Base-by-base conservation (phyloP, 345 rosid genomes). In the Hypericum androsaemum region DNA sequence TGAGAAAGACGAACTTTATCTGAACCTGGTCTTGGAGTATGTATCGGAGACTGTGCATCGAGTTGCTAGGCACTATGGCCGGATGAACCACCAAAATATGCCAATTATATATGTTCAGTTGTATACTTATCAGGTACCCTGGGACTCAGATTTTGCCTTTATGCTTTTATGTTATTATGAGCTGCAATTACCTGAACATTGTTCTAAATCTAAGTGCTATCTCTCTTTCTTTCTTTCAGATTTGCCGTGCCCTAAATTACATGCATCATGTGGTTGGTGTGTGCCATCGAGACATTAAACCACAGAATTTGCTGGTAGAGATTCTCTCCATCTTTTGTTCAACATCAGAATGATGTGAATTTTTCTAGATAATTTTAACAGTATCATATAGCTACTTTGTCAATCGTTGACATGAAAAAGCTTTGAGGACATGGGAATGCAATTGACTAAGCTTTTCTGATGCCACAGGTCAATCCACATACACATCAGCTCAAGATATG, bases 281-380 rank as follows among this genome's bases (percentile, higher is more conserved):
- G 51, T 88, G 95, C 58, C 99, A 92, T 61, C 97, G 99, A 52
- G 99, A 92, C 74, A 86, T 92, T 61, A 92, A 88, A 78, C 99
- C 99, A 15, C 97, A 88, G 67, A 92, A 92, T 72, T 69, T 92
- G 68, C 64, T 92, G 90, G 98, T 92, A 77, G 69, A 81, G 14
- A 11, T 17, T 32, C 50, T 46, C 12, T 5, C 22, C 28, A 13
- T 16, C n/a, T 10, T 6, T 7, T 44, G n/a, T 17, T 44, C 48
- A 22, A 22, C 32, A 22, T 22, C 32, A 22, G 32, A 22, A 22
- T 22, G 32, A 22, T 12, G 7, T 44, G 48, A n/a, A 10, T 32
- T 46, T 6, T 8, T 46, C 50, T 46, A 9, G 28, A 46, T 47
- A 66, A 32, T 46, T 59, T 47, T 3, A 15, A 10, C 37, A 36